Evolutionary conservation across 345 rosid genomes (phyloP).

Genomic region (Excoecaria agallocha): DNA sequence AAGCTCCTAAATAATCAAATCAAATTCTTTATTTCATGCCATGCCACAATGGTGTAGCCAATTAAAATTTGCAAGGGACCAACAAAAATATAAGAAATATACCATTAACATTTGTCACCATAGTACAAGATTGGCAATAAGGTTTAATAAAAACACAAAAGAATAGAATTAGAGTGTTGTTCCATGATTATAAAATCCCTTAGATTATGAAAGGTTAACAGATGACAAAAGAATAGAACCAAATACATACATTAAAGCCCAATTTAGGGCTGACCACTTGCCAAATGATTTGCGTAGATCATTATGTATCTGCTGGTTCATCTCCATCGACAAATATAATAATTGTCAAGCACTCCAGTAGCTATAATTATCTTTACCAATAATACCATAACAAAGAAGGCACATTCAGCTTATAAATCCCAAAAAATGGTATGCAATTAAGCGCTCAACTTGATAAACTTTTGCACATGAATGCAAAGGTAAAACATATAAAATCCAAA

Average conservation of each 20-base stretch:
- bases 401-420: not conserved
- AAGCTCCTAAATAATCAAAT: too few relatives aligned
- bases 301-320: too few relatives aligned
- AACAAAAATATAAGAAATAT: too few relatives aligned
- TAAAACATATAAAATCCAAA: too few relatives aligned
- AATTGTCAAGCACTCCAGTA: conserved; percentile 79
- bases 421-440: not conserved
- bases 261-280: conserved; percentile 80
- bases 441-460: not conserved
- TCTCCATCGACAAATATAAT: conserved; percentile 78
- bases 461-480: too few relatives aligned
- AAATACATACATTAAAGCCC: conserved; percentile 67
- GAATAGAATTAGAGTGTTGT: too few relatives aligned
- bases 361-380: conserved; percentile 33
- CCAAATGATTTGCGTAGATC: conserved; percentile 84
- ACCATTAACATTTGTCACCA: too few relatives aligned
- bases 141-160: too few relatives aligned
- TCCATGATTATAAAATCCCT: not conserved
- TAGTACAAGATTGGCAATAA: too few relatives aligned
- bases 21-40: too few relatives aligned
- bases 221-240: not conserved
- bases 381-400: not conserved
- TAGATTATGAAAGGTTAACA: not conserved
- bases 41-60: too few relatives aligned
- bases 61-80: too few relatives aligned